Base-by-base conservation (phyloP, 768 basidiomycete genomes). In the Tephrocybe sp. region DNA sequence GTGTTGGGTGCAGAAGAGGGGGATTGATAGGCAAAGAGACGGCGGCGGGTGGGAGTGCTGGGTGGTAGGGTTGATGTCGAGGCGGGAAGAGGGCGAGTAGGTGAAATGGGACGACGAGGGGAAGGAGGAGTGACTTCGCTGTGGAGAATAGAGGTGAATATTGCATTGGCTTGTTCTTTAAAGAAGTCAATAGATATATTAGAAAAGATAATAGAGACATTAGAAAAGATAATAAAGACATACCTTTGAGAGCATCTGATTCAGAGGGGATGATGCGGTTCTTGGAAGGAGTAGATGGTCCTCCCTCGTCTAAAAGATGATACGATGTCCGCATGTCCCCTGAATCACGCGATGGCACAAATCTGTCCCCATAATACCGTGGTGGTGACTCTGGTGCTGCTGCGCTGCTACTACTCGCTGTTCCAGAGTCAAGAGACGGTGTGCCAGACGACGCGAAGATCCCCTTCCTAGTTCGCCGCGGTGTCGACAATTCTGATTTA, bases 141-240 rank as follows among this genome's bases (percentile, higher is more conserved):
- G 63, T 90, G 83, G 16, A 92, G 71, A 52, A 92, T 81, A 22
- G 86, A 80, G 52, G 76, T 84, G 72, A 92, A 92, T 44, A 91
- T 79, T 9, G 86, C 76, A 62, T 92, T 92, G 46, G 89, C 88
- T 82, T 92, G 89, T 69, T 92, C 89, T 88, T n/a, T n/a, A n/a
- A n/a, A n/a, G 53, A 11, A 32, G 56, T 35, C 1, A 24, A 45
- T 43, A 19, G 31, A 32, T 50, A 8, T 50, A 41, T 15, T 2
- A 6, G 9, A 16, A 57, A 51, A 52, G 28, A 27, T 12, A 27
- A 19, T 8, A 34, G 24, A 2, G 28, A 28, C 9, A 6, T 13
- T 27, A 16, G 7, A 37, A 18, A 6, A 30, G 6, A 41, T 22
- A 27, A 4, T 0, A 19, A 47, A 53, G 41, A 66, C 67, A 26